Base-by-base conservation (phyloP, 1,284 basidiomycete genomes). In the Testicularia cyperi region DNA sequence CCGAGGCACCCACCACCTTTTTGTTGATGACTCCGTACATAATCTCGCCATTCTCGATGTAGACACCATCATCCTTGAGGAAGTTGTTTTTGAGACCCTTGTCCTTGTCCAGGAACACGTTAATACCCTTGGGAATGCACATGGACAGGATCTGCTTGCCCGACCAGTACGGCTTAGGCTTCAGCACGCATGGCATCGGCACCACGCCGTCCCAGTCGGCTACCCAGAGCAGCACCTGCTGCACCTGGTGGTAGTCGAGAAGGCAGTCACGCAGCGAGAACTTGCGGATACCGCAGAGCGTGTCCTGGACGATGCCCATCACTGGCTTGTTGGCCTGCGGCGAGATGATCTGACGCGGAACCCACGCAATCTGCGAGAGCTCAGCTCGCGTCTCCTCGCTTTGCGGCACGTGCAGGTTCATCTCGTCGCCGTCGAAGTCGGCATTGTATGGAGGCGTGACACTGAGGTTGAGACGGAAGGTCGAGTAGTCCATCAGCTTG, bases 261-360 rank as follows among this genome's bases (percentile, higher is more conserved):
- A 76, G 53, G 34, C 64, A 66, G 52, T 98, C 95, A 25, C 94
- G 88, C 10, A 98, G 81, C 0, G 94, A 97, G 74, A 98, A 92
- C 79, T 98, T 98, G 58, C 94, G 88, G 48, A 98, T 86, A 77
- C 95, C 94, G 74, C 92, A 97, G 0, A 98, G 85, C 0, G 94
- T 98, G 77, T 99, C 95, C 78, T 99, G 95, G 23, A 99, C 95
- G 65, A 98, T 98, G 55, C 92, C 95, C 95, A 98, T 98, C 70
- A 98, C 95, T 6, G 95, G 95, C 79, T 97, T 97, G 82, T 98
- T 98, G 40, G 92, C 94, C 82, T 98, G 95, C 0, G 95, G 95
- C 9, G 94, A 97, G 61, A 98, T 92, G 70, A 98, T 99, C 87
- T 98, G 90, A 55, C 90, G 85, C 5, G 94, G 89, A n/a, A 99